phyloP scores from a whole-genome alignment of 2,329 filamentous ascomycete species.

The Kalaharituber pfeilii region DNA sequence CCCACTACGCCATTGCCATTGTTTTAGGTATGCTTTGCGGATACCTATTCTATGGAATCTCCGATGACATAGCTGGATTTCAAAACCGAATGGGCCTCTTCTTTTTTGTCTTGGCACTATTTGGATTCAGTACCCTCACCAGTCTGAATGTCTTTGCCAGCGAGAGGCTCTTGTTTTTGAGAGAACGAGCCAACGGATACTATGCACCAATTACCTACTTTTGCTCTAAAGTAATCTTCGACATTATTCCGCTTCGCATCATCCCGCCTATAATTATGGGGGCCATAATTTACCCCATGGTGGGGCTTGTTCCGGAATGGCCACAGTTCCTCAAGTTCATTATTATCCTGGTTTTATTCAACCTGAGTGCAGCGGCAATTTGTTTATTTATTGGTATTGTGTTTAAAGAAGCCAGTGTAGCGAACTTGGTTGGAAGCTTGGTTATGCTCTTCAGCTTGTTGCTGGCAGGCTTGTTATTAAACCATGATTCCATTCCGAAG shows the following conservation, averaged over 20 bases:
- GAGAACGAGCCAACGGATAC: constrained; percentile 91
- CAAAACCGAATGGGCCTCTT: constrained; percentile 94
- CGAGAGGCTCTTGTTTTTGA: constrained; percentile 76
- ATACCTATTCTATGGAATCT: constrained; percentile 89
- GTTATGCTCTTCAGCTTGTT: constrained; percentile 96
- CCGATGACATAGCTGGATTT: constrained; percentile 91
- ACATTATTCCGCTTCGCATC: constrained; percentile 84
- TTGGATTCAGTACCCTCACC: constrained; percentile 91
- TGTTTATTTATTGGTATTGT: constrained; percentile 93
- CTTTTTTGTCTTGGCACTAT: constrained; percentile 90
- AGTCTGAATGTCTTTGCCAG: constrained; percentile 84
- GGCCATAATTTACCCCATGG: constrained; percentile 95
- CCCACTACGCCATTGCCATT: constrained; percentile 94
- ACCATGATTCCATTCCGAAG: constrained; percentile 78
- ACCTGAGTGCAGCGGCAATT: constrained; percentile 80
- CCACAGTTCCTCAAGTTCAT: constrained; percentile 82
- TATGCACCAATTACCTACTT: constrained; percentile 92
- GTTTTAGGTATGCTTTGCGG: constrained; percentile 84
- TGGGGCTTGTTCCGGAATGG: constrained; percentile 66
- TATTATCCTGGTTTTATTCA: constrained; percentile 83
- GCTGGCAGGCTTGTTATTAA: constrained; percentile 84
- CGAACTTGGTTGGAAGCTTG: constrained; percentile 80
- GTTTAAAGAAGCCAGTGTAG: constrained; percentile 78
- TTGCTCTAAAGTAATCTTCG: constrained; percentile 89
- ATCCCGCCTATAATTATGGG: constrained; percentile 92